These are phyloP conservation scores for Glycine latifolia DNA, from an alignment of 306 rosid genomes.

Conservation along the genomic window DNA sequence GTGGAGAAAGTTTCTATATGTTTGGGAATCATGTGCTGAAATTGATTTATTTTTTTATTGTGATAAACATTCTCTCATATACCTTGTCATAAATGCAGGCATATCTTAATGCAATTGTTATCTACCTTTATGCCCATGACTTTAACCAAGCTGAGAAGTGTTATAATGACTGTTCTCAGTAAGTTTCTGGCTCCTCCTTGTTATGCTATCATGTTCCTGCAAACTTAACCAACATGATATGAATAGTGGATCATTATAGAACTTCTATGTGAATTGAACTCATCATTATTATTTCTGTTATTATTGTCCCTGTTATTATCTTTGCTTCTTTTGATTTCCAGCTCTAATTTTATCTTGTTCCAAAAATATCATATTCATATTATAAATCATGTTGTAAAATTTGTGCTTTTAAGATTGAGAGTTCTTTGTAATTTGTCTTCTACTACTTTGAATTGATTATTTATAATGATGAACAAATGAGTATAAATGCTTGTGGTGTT, in stretches of 20 bases:
- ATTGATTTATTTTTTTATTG: neutral
- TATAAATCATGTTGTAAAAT: neutral
- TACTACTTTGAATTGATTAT: slow-evolving; percentile 17
- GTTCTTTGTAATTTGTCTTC: slow-evolving; percentile 21
- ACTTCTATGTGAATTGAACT: neutral
- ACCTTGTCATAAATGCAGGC: slow-evolving; percentile 67
- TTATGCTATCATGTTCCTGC: slow-evolving; percentile 14
- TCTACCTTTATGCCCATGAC: slow-evolving; percentile 86
- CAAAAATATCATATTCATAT: slow-evolving; percentile 6
- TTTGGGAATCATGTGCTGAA: neutral
- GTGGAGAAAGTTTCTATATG: neutral
- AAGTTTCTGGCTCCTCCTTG: slow-evolving; percentile 51
- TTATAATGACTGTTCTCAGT: slow-evolving; percentile 94
- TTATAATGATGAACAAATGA: slow-evolving; percentile 33
- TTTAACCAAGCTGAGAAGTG: slow-evolving; percentile 93
- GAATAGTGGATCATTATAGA: slow-evolving; percentile 24
- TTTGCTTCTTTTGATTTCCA: slow-evolving; percentile 36
- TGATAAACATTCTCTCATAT: slow-evolving; percentile 29
- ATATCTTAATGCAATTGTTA: slow-evolving; percentile 83
- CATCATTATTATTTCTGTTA: slow-evolving; percentile 12
- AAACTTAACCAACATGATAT: slow-evolving; percentile 2
- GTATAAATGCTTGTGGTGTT: slow-evolving; percentile 27
- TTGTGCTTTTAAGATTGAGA: neutral
- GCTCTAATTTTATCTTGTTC: slow-evolving; percentile 22
- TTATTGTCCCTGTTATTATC: neutral